Conservation (phyloP, 768 basidiomycete species). For the Neoboletus subvelutipes region DNA sequence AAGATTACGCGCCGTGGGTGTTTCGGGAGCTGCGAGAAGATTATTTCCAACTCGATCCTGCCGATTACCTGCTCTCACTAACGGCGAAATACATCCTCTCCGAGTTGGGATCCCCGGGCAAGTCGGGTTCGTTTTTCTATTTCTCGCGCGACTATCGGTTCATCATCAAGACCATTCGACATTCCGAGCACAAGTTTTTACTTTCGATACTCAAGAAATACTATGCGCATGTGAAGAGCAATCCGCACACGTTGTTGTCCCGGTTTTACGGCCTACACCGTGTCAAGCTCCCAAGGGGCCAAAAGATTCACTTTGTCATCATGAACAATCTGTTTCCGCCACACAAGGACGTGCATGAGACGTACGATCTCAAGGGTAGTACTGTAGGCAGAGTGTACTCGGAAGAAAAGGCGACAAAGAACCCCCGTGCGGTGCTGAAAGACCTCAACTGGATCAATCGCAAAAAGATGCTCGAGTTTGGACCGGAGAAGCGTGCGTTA, state of each 20-base stretch:
- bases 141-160: slow-evolving; percentile 98
- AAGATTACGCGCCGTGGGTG: slow-evolving; percentile 98
- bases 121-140: slow-evolving; percentile 99
- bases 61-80: slow-evolving; percentile 94
- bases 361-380: slow-evolving; percentile 94
- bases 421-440: slow-evolving; percentile 89
- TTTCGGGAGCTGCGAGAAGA: slow-evolving; percentile 95
- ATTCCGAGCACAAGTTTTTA: slow-evolving; percentile 92
- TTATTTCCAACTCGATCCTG: slow-evolving; percentile 92
- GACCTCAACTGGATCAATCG: slow-evolving; percentile 96
- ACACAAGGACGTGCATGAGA: slow-evolving; percentile 96
- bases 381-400: slow-evolving; percentile 87
- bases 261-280: slow-evolving; percentile 97
- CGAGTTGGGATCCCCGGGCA: slow-evolving; percentile 96
- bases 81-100: slow-evolving; percentile 98
- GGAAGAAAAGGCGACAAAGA: slow-evolving; percentile 73
- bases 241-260: slow-evolving; percentile 92
- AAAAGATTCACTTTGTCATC: slow-evolving; percentile 98
- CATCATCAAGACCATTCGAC: slow-evolving; percentile 99
- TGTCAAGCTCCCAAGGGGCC: slow-evolving; percentile 90
- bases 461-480: slow-evolving; percentile 76
- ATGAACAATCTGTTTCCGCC: slow-evolving; percentile 99
- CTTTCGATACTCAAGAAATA: slow-evolving; percentile 81
- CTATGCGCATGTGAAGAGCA: slow-evolving; percentile 78
- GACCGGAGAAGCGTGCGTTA: slow-evolving; percentile 91